phyloP scores from a whole-genome alignment of 768 basidiomycete species.

The Mycena amicta region DNA sequence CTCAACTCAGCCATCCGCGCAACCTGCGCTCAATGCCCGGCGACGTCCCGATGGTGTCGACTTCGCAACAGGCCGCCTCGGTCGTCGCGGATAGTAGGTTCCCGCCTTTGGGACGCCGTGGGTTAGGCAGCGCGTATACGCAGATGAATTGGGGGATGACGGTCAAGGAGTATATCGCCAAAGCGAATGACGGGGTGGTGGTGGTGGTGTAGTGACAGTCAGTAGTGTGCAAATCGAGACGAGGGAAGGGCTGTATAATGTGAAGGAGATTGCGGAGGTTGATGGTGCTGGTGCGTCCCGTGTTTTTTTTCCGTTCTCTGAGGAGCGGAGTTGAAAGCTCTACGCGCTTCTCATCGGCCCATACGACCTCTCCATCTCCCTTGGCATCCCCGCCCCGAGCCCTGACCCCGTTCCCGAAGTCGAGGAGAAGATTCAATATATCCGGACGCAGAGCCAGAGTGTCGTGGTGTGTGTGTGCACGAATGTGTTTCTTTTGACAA shows the following conservation, averaged over 20 bases:
- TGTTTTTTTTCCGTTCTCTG: constrained; percentile 34
- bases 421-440: constrained; percentile 58
- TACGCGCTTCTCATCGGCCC: constrained; percentile 65
- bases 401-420: constrained; percentile 69
- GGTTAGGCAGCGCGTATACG: constrained; percentile 67
- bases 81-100: constrained; percentile 61
- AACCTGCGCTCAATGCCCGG: too few species aligned
- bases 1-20: too few species aligned
- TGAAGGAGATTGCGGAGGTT: constrained; percentile 59
- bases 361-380: constrained; percentile 65
- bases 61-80: constrained; percentile 56
- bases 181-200: constrained; percentile 57
- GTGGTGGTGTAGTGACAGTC: too few species aligned
- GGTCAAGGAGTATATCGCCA: constrained; percentile 50
- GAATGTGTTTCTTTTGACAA: background rate
- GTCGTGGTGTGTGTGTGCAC: constrained; percentile 52
- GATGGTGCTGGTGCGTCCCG: constrained; percentile 60
- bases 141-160: constrained; percentile 60
- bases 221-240: constrained; percentile 78
- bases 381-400: constrained; percentile 61
- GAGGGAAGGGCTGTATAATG: constrained; percentile 57
- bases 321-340: constrained; percentile 8
- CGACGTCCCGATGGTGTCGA: constrained; percentile 71
- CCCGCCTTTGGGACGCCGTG: constrained; percentile 62
- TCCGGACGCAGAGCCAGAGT: constrained; percentile 50